Evolutionary conservation across 2,329 filamentous ascomycete species (phyloP), one percentile per base, ranked within the genome.

Genomic region (Alternaria postmessia): DNA sequence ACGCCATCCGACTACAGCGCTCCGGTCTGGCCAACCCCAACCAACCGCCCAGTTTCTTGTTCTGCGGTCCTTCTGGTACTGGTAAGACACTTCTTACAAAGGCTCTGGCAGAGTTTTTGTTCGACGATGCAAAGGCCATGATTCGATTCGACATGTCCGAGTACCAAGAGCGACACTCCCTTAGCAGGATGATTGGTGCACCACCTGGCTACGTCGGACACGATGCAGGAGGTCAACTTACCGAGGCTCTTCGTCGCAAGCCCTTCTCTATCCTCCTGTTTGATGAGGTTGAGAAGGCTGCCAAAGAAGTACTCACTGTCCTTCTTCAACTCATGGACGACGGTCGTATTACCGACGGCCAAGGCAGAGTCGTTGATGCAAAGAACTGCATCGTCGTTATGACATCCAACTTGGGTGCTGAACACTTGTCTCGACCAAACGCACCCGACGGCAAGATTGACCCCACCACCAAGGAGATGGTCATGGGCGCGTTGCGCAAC

Each of bases 131-230:
- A 26, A 97, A 97, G 83, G 85, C 94, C 34, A 98, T 99, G 95
- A 97, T 99, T 72, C 91, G 95, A 39, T 96, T 99, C 82, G 95
- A 99, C 78, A 99, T 99, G 95, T 98, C 94, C 5, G 95, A 99
- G 80, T 99, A 99, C 80, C 96, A 99, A 80, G 95, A 99, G 81
- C 90, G 94, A 5, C 95, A 99, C 78, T 91, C 94, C 0, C 87
- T 99, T 14, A 96, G 93, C 77, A 89, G 95, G 62, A 97, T 99
- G 93, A 99, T 99, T 70, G 95, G 95, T 77, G 94, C 95, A 20
- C 95, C 95, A 20, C 95, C 95, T 5, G 95, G 95, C 65, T 99
- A 99, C 69, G 94, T 99, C 61, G 95, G 95, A 16, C 94, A 99
- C 77, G 95, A 99, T 74, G 89, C 95, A 32, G 95, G 95, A 70